Base-by-base conservation (phyloP, 1,284 basidiomycete species). In the Serendipita sp. region DNA sequence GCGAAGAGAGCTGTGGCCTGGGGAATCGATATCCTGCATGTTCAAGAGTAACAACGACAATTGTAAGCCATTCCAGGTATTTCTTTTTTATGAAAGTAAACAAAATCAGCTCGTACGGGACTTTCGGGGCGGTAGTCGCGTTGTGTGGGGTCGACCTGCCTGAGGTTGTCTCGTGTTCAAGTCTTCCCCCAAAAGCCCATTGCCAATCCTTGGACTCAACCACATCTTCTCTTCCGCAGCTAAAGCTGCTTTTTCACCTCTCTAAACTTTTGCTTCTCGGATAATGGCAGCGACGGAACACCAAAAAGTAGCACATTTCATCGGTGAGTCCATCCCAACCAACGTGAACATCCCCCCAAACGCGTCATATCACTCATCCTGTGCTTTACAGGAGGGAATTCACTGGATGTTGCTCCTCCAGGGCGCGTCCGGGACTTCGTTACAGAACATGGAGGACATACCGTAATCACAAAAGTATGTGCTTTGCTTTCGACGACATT, bases 381-480 rank as follows among this genome's bases (percentile, higher is more conserved):
- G 41, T 68, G 53, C 63, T 65, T 58, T 43, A 49, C 70, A 97
- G 96, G 96, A 72, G 93, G 91, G 64, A 96, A 97, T 77, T 84
- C 90, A 43, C 74, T 98, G 67, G 91, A 94, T 63, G 84, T 81
- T 65, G 94, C 94, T 38, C 78, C 88, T 15, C 76, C 86, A 34
- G 82, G 91, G 64, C 81, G 81, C 64, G 87, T 99, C 55, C 79
- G 85, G 66, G 93, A 98, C 77, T 99, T 96, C 75, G 93, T 99
- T 64, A 88, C 90, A 72, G 77, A 79, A 61, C 80, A 94, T 73
- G 93, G 93, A 38, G 96, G 96, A 67, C 96, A 99, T 76, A 96
- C 94, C 41, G 94, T 99, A 66, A 98, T 99, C 74, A 97, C 93
- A 66, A 99, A 98, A 80, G 95, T 96, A 63, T 64, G 80, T 67